Evolutionary conservation across 2,329 filamentous ascomycete species (phyloP).

Genomic region (Neofusicoccum kwambonambiense): DNA sequence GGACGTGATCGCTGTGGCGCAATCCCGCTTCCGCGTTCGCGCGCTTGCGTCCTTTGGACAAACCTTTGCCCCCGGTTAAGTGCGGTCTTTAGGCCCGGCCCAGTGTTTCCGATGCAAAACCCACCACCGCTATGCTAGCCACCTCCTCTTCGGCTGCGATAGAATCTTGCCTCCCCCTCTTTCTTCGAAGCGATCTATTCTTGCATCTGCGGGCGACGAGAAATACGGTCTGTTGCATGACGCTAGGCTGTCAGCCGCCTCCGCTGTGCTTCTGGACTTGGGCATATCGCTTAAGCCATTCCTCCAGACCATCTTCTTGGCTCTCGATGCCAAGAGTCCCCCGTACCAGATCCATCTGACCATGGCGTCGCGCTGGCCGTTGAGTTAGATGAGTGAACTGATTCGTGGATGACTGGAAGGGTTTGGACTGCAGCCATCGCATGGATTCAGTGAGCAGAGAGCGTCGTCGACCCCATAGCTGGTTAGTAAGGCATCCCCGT

Average conservation of each 20-base stretch:
- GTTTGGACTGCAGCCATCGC: not conserved
- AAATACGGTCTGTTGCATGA: not conserved
- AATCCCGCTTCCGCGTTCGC: not conserved
- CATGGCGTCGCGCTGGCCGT: not conserved
- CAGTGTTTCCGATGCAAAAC: too few species aligned
- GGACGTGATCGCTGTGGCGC: not conserved
- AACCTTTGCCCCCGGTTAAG: too few species aligned
- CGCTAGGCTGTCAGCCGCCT: not conserved
- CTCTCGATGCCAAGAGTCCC: not conserved
- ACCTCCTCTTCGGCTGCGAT: not conserved
- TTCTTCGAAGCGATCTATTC: not conserved
- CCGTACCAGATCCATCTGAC: not conserved
- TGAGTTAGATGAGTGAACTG: not conserved
- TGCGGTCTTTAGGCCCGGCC: too few species aligned
- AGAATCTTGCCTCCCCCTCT: not conserved
- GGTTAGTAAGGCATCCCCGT: not conserved
- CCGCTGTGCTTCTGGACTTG: not conserved
- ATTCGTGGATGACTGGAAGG: not conserved
- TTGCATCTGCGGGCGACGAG: not conserved
- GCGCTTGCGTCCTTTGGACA: too few species aligned
- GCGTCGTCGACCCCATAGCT: not conserved
- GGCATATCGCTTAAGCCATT: not conserved
- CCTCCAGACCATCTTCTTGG: not conserved
- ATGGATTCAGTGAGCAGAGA: not conserved
- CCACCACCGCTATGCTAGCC: not conserved